Base-by-base conservation (phyloP, 163 green algal species). In the Scenedesmus sp. region DNA sequence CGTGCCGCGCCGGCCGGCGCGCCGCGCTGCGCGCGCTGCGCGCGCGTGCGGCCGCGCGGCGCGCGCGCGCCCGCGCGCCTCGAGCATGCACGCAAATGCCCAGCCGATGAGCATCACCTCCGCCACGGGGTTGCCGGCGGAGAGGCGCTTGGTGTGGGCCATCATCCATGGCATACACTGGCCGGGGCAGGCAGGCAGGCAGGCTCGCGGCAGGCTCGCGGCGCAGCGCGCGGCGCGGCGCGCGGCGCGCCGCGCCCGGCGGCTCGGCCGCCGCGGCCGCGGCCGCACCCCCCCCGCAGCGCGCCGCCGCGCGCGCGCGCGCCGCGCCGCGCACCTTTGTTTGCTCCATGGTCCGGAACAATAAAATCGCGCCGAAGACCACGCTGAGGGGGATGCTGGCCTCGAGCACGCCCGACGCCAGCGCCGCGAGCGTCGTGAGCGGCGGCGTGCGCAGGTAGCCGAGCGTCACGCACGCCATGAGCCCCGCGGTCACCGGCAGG, bases 271-370 rank as follows among this genome's bases (percentile, higher is more conserved):
- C n/a, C n/a, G n/a, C n/a, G n/a, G n/a, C n/a, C n/a, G n/a, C n/a
- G n/a, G n/a, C n/a, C n/a, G n/a, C n/a, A n/a, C n/a, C n/a, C n/a
- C n/a, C n/a, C n/a, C n/a, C n/a, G n/a, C n/a, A n/a, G n/a, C n/a
- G n/a, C n/a, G n/a, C n/a, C n/a, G n/a, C n/a, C n/a, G n/a, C n/a
- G n/a, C n/a, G n/a, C n/a, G n/a, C n/a, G 11, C 60, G 17, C 18
- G 60, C 34, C 60, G 34, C 36, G 60, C 4, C 6, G 60, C 17
- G 60, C 34, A 80, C 56, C 65, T 81, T 81, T 39, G 77, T 84
- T 20, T 79, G 29, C 36, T 85, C 31, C 79, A 85, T 85, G 3
- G 71, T 60, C 22, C 70, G 36, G 67, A 86, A 86, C 66, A 86
- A 45, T 18, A 71, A 29, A 17, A 86, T 83, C 17, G 80, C 80